Conservation (phyloP, 2,329 filamentous ascomycete genomes). For the Monosporascus ibericus region DNA sequence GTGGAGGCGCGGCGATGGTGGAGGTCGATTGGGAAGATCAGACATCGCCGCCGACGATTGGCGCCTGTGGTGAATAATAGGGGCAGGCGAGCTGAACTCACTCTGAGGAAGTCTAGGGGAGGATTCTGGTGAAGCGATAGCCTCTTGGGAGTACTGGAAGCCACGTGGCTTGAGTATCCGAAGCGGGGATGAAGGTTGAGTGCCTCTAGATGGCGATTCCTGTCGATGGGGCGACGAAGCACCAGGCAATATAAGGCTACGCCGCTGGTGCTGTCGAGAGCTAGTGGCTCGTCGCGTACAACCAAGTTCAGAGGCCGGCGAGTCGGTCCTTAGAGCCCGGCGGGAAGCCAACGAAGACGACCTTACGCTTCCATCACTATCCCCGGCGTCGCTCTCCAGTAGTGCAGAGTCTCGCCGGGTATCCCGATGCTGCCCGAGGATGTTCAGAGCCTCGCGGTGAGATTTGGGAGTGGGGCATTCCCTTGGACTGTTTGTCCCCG, state of each 20-base stretch:
- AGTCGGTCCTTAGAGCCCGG: constrained; percentile 68
- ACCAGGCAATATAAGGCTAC: constrained; percentile 77
- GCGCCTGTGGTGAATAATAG: constrained; percentile 64
- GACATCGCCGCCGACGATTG: constrained; percentile 90
- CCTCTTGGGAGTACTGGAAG: constrained; percentile 53
- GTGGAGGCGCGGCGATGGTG: constrained; percentile 75
- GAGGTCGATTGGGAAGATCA: constrained; percentile 57
- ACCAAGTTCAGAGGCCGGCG: constrained; percentile 81
- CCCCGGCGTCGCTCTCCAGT: constrained; percentile 75
- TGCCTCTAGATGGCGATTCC: constrained; percentile 75
- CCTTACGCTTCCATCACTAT: constrained; percentile 82
- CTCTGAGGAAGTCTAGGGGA: constrained; percentile 81
- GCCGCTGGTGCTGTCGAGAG: constrained; percentile 75
- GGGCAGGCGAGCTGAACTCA: constrained; percentile 72
- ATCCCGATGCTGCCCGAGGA: constrained; percentile 51
- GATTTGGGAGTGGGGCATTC: constrained; percentile 90
- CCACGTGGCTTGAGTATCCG: constrained; percentile 76
- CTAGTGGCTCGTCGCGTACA: constrained; percentile 70
- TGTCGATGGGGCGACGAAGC: constrained; percentile 76
- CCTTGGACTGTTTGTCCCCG: constrained; percentile 80
- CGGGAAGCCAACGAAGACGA: constrained; percentile 71
- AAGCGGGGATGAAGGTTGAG: constrained; percentile 76
- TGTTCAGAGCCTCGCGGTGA: constrained; percentile 55
- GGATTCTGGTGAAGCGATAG: constrained; percentile 74
- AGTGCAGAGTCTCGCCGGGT: constrained; percentile 73